These are phyloP conservation scores for Mediolabrus comicus DNA, from an alignment of 108 stramenopile genomes.

Conservation along the genomic window DNA sequence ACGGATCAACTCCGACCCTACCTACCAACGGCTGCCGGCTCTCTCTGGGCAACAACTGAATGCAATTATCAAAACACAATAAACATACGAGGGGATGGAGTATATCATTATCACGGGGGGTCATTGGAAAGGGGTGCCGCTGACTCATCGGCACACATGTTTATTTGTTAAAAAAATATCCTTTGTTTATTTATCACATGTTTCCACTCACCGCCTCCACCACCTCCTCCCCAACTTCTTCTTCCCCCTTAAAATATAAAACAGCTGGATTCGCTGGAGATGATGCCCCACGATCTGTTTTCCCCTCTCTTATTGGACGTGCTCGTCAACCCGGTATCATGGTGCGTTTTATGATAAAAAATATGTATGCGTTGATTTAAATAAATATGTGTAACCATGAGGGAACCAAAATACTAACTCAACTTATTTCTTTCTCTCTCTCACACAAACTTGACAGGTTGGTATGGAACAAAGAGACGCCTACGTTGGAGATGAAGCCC, in stretches of 20 bases:
- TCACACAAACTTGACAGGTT: conserved; percentile 38
- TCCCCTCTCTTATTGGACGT: conserved; percentile 96
- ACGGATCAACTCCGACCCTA: too few relatives aligned
- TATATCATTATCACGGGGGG: too few relatives aligned
- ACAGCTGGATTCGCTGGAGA: conserved; percentile 94
- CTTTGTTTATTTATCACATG: background rate
- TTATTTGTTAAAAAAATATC: background rate
- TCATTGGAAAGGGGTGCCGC: background rate
- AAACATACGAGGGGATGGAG: too few relatives aligned
- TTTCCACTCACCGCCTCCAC: background rate
- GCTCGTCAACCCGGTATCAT: conserved; percentile 97
- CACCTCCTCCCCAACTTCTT: background rate
- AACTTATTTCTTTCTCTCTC: background rate
- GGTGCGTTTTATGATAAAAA: conserved; percentile 57
- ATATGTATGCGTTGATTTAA: background rate
- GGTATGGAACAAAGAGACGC: conserved; percentile 99
- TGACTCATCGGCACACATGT: background rate
- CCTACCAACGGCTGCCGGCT: too few relatives aligned
- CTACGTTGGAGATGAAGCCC: conserved; percentile 99
- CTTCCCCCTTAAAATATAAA: conserved; percentile 5
- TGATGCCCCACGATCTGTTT: conserved; percentile 95
- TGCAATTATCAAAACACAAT: too few relatives aligned
- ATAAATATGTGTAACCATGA: too few relatives aligned
- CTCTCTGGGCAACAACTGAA: too few relatives aligned
- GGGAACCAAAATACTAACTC: background rate